phyloP scores from a whole-genome alignment of 2,329 filamentous ascomycete genomes.

The Microdochium bolleyi region DNA sequence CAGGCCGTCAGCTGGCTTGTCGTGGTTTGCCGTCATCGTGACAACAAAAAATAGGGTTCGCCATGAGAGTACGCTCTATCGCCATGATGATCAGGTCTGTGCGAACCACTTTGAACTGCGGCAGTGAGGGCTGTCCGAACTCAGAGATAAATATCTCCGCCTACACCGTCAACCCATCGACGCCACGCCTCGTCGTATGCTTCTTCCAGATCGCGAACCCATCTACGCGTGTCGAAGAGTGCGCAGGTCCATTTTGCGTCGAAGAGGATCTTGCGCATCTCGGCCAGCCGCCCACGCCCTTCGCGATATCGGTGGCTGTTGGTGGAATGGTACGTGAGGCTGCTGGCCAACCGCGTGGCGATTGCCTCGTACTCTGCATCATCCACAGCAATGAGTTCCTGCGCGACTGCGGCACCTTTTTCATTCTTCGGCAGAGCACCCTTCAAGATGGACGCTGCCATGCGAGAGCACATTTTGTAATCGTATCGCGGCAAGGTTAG shows the following conservation, averaged over 20 bases:
- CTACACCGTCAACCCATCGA: conserved; percentile 75
- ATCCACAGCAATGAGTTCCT: conserved; percentile 67
- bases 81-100: background rate
- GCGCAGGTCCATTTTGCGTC: conserved; percentile 77
- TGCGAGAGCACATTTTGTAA: conserved; percentile 98
- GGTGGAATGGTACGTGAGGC: conserved; percentile 48
- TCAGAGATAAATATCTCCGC: conserved; percentile 83
- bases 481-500: conserved; percentile 84
- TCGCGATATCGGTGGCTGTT: conserved; percentile 38
- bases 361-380: conserved; percentile 81
- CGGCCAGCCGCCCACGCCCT: conserved; percentile 62
- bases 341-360: conserved; percentile 59
- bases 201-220: conserved; percentile 82
- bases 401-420: conserved; percentile 59
- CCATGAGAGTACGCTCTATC: too few relatives aligned
- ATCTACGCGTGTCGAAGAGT: conserved; percentile 83
- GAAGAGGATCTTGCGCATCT: conserved; percentile 76
- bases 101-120: background rate
- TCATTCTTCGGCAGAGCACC: conserved; percentile 72
- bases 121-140: background rate
- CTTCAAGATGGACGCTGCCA: conserved; percentile 89
- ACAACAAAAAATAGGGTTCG: too few relatives aligned
- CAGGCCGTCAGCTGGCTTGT: too few relatives aligned
- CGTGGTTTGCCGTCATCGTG: too few relatives aligned
- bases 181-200: conserved; percentile 87